Percentiles rank a stretch among this genome's conserved stretches.
phyloP scores from a whole-genome alignment of 305 asterid species.

The Rubia balearica region DNA sequence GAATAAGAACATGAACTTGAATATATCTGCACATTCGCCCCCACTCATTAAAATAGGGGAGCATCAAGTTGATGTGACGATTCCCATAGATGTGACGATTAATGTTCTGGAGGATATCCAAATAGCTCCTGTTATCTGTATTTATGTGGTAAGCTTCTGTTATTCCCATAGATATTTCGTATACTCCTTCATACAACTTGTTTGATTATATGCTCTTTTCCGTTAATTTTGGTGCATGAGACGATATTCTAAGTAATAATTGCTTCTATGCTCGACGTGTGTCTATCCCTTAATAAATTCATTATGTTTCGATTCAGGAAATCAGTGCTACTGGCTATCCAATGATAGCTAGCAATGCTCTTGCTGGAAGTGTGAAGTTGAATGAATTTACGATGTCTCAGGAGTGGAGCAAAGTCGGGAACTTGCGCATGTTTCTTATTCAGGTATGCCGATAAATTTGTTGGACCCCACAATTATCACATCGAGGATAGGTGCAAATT shows the following conservation, averaged over 20 bases:
- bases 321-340: slow-evolving; percentile 55
- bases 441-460: slow-evolving; percentile 43
- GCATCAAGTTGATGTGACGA: slow-evolving; percentile 33
- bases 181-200: neutral
- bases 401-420: slow-evolving; percentile 86
- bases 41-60: slow-evolving; percentile 53
- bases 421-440: slow-evolving; percentile 64
- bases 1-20: slow-evolving; percentile 57
- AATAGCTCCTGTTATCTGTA: slow-evolving; percentile 64
- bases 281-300: neutral
- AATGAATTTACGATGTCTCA: slow-evolving; percentile 53
- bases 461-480: neutral
- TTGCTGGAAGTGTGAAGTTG: slow-evolving; percentile 51
- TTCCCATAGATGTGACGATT: slow-evolving; percentile 56
- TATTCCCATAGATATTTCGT: too few species aligned
- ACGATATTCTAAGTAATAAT: neutral
- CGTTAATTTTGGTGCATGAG: neutral
- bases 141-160: slow-evolving; percentile 53
- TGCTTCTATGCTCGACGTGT: neutral
- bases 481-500: neutral
- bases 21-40: slow-evolving; percentile 51
- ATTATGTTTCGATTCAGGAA: slow-evolving; percentile 38
- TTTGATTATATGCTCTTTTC: neutral
- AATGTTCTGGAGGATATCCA: slow-evolving; percentile 53
- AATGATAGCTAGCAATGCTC: slow-evolving; percentile 42